Evolutionary conservation across 2,329 filamentous ascomycete species (phyloP), one percentile per base, ranked within the genome.

Genomic region (Alternaria triticina): DNA sequence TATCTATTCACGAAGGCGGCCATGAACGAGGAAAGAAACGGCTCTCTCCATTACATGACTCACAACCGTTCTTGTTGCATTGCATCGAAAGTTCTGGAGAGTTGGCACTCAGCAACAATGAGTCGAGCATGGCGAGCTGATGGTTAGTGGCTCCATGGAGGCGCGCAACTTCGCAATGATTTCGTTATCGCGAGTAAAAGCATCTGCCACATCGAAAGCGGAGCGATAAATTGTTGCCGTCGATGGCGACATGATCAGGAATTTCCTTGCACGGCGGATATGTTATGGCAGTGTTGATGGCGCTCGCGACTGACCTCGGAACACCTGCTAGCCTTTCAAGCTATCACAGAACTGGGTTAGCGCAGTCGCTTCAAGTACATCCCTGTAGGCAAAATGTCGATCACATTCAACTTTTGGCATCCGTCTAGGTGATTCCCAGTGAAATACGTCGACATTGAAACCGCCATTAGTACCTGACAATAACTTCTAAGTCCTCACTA

Each of bases 341-440:
- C 59, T 61, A 57, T 13, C 33, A 51, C 45, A 4, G 12, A 25
- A 36, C 3, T 6, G 27, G 27, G 4, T 46, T 61, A 57, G 59
- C 3, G 11, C 3, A 3, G 11, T 61, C 54, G 59, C 54, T 47
- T 57, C 23, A 28, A 15, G 15, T 9, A 12, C 36, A 61, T 40
- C 54, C 59, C 46, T 61, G 59, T 27, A 28, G 28, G 46, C 54
- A 51, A 57, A 61, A 61, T 57, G 59, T 47, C 40, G 54, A 61
- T 57, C 52, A 57, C 49, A n/a, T 52, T 51, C 54, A 47, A 52
- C 43, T 54, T 61, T 57, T 57, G 54, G 55, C 46, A 33, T 45
- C 20, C 17, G 30, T 52, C 15, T 4, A 52, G 20, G 28, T 40
- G 13, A 25, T 4, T 7, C 15, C 8, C 33, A 17, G 43, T 22